Percentiles rank a stretch among this genome's conserved stretches.
phyloP scores from a whole-genome alignment of 306 rosid species.

The Cucurbita pepo region DNA sequence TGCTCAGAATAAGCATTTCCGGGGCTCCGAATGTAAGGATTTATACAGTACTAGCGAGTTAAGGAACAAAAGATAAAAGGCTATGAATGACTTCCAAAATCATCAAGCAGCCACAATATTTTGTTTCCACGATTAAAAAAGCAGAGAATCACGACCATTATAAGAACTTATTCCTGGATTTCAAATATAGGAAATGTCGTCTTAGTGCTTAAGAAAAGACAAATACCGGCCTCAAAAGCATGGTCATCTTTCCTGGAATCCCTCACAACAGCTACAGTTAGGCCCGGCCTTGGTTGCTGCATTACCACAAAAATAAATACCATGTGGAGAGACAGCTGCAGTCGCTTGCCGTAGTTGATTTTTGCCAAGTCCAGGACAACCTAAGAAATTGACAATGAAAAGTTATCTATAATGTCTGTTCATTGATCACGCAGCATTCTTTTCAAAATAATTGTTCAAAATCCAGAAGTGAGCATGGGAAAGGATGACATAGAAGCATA shows the following conservation, averaged over 20 bases:
- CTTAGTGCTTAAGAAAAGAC: background rate
- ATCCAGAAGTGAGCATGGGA: slow-evolving; percentile 9
- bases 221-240: slow-evolving; percentile 85
- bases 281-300: slow-evolving; percentile 85
- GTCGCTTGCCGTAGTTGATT: slow-evolving; percentile 95
- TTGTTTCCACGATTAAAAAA: background rate
- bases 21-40: background rate
- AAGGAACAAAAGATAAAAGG: background rate
- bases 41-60: background rate
- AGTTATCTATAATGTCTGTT: slow-evolving; percentile 5
- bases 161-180: background rate
- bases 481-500: slow-evolving; percentile 28
- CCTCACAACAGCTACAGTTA: slow-evolving; percentile 87
- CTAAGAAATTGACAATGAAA: slow-evolving; percentile 27
- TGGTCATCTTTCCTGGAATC: slow-evolving; percentile 81
- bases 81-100: background rate
- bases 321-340: slow-evolving; percentile 78
- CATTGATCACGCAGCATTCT: slow-evolving; percentile 1
- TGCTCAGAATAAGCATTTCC: background rate
- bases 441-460: slow-evolving; percentile 3
- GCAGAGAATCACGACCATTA: background rate
- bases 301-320: slow-evolving; percentile 92
- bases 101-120: background rate
- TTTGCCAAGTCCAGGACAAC: slow-evolving; percentile 95
- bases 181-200: background rate